Base-by-base conservation (phyloP, 164 flowering plant species). In the Kalanchoe fedtschenkoi region DNA sequence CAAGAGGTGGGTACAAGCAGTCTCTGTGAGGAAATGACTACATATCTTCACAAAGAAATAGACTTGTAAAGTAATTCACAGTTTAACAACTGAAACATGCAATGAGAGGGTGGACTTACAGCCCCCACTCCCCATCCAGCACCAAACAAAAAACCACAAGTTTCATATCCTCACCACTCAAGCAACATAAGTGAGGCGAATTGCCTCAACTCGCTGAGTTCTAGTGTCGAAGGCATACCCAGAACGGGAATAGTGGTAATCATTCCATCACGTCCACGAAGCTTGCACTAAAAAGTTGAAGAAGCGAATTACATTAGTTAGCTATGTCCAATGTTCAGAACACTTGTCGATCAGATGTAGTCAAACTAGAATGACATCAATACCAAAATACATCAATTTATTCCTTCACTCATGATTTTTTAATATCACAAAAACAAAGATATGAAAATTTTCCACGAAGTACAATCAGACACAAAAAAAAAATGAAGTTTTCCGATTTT, bases 131-230 rank as follows among this genome's bases (percentile, higher is more conserved):
- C 77, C 97, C 97, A 88, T 41, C 85, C 89, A 60, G 58, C 63
- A 53, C 82, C 76, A 65, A 91, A 85, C 6, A 66, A 61, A 74
- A 76, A 91, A 41, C 75, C 92, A 46, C 77, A 67, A 17, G 91
- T 96, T 69, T 87, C 96, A 69, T 71, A 73, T 30, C 96, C 96
- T 64, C 98, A 70, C 74, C 87, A 89, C 42, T 91, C 98, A 63
- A 91, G 87, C 22, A 66, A 2, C 96, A 91, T 89, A 73, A 91
- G 33, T 5, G 95, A 88, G 21, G 80, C 65, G 66, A 38, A 73
- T 6, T 66, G 67, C 39, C 80, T 83, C 7, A 67, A 22, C 71
- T 83, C 71, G 72, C 81, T 66, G 2, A 3, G 46, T 57, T 74
- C 79, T 34, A 42, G 68, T 39, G 79, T 78, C 64, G 87, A 71